Base-by-base conservation (phyloP, 2,329 filamentous ascomycete genomes). In the Microdochium trichocladiopsis region DNA sequence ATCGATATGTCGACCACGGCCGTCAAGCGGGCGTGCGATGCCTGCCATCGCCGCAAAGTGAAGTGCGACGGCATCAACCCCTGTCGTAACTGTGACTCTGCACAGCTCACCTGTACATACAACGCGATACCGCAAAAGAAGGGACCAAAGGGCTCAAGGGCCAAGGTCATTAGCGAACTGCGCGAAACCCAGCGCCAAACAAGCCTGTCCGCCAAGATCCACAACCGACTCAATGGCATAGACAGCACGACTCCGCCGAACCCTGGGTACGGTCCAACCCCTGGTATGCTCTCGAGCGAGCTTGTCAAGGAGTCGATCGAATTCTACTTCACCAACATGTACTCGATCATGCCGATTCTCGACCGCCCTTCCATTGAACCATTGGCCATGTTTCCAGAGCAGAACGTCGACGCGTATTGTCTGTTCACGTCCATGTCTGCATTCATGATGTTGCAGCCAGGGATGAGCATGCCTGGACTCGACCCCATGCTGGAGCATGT, bases 81-180 rank as follows among this genome's bases (percentile, higher is more conserved):
- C 21, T 90, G 86, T 68, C 78, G 81, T 55, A 88, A 88, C 68
- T 90, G 86, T 69, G 75, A 77, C 12, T 80, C 84, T 8, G 83
- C 86, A 6, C 78, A 83, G 61, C 74, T 89, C 18, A 74, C 78
- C 12, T 90, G 86, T 73, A 88, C 85, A 25, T 90, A 88, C 75
- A 84, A 87, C 70, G 83, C 84, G 31, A 82, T 88, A 33, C 85
- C 85, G 2, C 86, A 87, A 70, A 89, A 88, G 72, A 89, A 89
- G 66, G 86, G 86, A 1, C 86, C 86, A 45, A 88, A 88, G 69
- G 86, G 86, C 57, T 87, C 83, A 28, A 75, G 85, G 55, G 87
- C 87, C 50, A 90, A 88, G 67, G 84, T 90, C 53, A 87, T 90
- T 66, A 88, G 84, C 62, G 85, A 89, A 63, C 67, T 90, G 55